Evolutionary conservation across 306 rosid genomes (phyloP), one percentile per base, ranked within the genome.

Genomic region (Trifolium fragiferum): DNA sequence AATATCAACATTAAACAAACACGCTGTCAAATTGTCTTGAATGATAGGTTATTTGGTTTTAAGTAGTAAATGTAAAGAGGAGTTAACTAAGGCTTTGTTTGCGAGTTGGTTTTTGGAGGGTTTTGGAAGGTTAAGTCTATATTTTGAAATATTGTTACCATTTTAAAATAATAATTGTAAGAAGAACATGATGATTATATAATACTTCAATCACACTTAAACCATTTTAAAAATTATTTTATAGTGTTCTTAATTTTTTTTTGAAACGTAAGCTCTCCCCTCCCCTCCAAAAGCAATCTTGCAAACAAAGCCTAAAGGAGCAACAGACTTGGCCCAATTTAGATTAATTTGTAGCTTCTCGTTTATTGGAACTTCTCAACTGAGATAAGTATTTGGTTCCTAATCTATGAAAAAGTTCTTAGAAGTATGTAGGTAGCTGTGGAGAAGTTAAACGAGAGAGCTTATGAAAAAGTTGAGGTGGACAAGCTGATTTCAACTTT

Each of bases 1-100:
- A 58, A 41, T 13, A 38, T 40, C 18, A 33, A 38, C 6, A 62
- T 68, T 21, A 32, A 53, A 19, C 21, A 75, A 77, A 54, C 66
- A 13, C 16, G 64, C 14, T 20, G 44, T 38, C 47, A 30, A 19
- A 54, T 18, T 44, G 33, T 35, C 77, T 58, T 71, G 50, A 11
- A 57, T 71, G 75, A 25, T 76, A 35, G 74, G 21, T 76, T n/a
- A n/a, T 25, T 25, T 3, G 2, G 2, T 25, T 50, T 60, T 57
- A 71, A 50, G 18, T 15, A 32, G 76, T 77, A 33, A 70, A 66
- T 76, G 78, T 70, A 20, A 35, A 40, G 47, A 62, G 66, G 37
- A 61, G 66, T 82, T 74, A 33, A 64, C 20, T 12, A 13, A 59
- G n/a, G 5, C 33, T 44, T 20, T 30, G 7, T 30, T 30, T 30